phyloP scores from a whole-genome alignment of 129 eudicot genomes.

The Pseudognaphalium luteoalbum region DNA sequence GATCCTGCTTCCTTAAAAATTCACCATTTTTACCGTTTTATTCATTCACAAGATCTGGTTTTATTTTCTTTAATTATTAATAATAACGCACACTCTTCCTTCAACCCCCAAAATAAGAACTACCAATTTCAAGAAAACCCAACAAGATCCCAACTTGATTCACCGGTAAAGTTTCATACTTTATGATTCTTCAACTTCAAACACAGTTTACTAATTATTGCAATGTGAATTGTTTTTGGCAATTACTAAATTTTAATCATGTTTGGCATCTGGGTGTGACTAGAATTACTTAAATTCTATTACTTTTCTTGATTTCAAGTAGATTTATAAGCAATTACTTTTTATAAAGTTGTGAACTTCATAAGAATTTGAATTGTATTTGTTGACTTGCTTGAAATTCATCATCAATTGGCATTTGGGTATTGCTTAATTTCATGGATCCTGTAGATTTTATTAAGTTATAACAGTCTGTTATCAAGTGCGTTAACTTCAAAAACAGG shows the following conservation, averaged over 20 bases:
- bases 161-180: conserved; percentile 15
- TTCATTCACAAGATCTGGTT: conserved; percentile 29
- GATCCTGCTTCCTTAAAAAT: conserved; percentile 14
- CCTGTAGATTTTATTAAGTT: conserved; percentile 11
- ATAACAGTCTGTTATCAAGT: background rate
- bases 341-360: background rate
- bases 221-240: background rate
- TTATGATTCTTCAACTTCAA: conserved; percentile 16
- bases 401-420: conserved; percentile 19
- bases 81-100: background rate
- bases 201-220: background rate
- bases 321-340: conserved; percentile 13
- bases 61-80: background rate
- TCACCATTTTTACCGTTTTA: conserved; percentile 14
- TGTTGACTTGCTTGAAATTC: conserved; percentile 9
- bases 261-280: background rate
- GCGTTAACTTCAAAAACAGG: background rate
- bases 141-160: conserved; percentile 21
- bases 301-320: conserved; percentile 1
- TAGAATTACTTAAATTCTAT: background rate
- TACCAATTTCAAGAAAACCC: conserved; percentile 3
- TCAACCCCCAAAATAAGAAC: background rate
- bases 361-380: conserved; percentile 7
- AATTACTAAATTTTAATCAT: conserved; percentile 4
- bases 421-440: conserved; percentile 20